These are phyloP conservation scores for Boletus patriciae DNA, from an alignment of 768 basidiomycete species.

Conservation along the genomic window DNA sequence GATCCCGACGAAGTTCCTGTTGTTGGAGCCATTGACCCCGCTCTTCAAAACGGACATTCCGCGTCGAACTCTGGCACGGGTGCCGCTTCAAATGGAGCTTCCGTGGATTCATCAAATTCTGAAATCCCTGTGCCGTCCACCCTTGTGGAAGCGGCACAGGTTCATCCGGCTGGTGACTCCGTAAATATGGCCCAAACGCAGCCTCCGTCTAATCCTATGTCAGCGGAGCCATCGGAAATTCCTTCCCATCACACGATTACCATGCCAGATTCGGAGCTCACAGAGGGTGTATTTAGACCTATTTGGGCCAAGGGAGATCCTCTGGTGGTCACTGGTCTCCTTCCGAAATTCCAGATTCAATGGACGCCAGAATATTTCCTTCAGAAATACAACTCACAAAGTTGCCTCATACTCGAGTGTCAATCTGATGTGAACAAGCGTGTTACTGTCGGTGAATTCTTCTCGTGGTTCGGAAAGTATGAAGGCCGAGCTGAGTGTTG, in stretches of 20 bases:
- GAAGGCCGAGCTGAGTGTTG: constrained; percentile 54
- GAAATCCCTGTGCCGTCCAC: not conserved
- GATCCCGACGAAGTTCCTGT: constrained; percentile 28
- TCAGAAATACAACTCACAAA: constrained; percentile 59
- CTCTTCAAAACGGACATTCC: constrained; percentile 22
- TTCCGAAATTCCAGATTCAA: constrained; percentile 57
- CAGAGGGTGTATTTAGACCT: constrained; percentile 58
- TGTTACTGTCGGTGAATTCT: constrained; percentile 76
- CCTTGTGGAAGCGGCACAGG: constrained; percentile 11
- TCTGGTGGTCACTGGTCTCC: constrained; percentile 69
- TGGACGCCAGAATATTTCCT: constrained; percentile 89
- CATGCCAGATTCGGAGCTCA: constrained; percentile 50
- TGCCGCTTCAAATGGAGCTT: constrained; percentile 11
- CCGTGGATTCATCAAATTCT: constrained; percentile 9
- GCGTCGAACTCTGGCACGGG: not conserved
- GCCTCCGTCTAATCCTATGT: constrained; percentile 1
- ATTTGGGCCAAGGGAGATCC: constrained; percentile 79
- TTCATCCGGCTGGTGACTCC: constrained; percentile 1
- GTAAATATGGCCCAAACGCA: constrained; percentile 6
- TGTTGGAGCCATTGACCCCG: constrained; percentile 31
- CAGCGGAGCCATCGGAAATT: constrained; percentile 33
- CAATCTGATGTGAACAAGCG: constrained; percentile 65
- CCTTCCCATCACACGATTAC: constrained; percentile 48
- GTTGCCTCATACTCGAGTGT: constrained; percentile 78
- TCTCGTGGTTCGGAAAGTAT: constrained; percentile 71